These are phyloP conservation scores for Beauveria bassiana DNA, from an alignment of 2,329 filamentous ascomycete genomes.

Conservation along the genomic window DNA sequence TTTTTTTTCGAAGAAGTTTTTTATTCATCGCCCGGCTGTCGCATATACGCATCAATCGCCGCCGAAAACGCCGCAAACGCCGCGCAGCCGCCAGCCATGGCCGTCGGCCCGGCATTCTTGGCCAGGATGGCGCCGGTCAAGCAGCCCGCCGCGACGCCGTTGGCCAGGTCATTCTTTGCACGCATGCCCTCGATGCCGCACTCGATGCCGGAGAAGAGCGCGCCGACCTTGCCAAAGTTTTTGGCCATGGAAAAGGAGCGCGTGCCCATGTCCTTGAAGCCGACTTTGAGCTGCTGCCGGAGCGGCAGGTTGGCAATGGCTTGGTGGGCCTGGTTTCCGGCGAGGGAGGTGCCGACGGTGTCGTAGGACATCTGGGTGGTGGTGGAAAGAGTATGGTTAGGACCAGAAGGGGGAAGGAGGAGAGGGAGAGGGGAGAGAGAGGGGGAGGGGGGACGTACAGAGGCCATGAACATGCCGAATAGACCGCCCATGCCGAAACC, in stretches of 20 bases:
- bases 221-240: slow-evolving; percentile 92
- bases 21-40: slow-evolving; percentile 60
- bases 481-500: slow-evolving; percentile 89
- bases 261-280: slow-evolving; percentile 91
- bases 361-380: slow-evolving; percentile 86
- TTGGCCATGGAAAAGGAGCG: slow-evolving; percentile 77
- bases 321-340: slow-evolving; percentile 27
- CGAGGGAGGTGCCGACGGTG: slow-evolving; percentile 63
- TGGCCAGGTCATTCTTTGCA: slow-evolving; percentile 88
- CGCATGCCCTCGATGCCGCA: slow-evolving; percentile 90
- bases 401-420: background rate
- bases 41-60: slow-evolving; percentile 88
- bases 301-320: slow-evolving; percentile 61
- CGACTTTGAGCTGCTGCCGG: slow-evolving; percentile 71
- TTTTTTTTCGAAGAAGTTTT: background rate
- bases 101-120: slow-evolving; percentile 80
- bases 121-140: slow-evolving; percentile 85
- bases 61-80: slow-evolving; percentile 91
- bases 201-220: slow-evolving; percentile 85
- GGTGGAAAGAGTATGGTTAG: background rate
- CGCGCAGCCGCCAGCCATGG: slow-evolving; percentile 76
- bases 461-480: slow-evolving; percentile 97
- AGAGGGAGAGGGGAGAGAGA: background rate
- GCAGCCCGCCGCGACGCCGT: slow-evolving; percentile 82
- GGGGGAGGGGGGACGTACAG: slow-evolving; percentile 48